Evolutionary conservation across 2,329 filamentous ascomycete genomes (phyloP), one percentile per base, ranked within the genome.

Genomic region (Amphichorda felina): DNA sequence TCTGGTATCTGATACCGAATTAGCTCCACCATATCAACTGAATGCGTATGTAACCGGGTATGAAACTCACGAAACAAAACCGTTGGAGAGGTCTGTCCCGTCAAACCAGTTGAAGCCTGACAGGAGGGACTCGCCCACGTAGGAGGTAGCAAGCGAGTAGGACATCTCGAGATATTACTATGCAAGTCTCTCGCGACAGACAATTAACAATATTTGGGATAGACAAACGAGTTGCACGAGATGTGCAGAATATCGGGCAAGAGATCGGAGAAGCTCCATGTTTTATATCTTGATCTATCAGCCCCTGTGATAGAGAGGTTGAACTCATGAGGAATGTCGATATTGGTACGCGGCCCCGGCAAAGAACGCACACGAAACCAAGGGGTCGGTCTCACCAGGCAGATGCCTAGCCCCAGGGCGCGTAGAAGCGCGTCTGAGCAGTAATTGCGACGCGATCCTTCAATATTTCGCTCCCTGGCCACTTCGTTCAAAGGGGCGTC

Each of bases 21-120:
- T 24, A 24, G 21, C 21, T n/a, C n/a, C n/a, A n/a, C n/a, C n/a
- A n/a, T n/a, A 24, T 24, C 6, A 10, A 24, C 10, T 10, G 21
- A 6, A 24, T 24, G 10, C 21, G 10, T 6, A 10, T 24, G 10
- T 6, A 24, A 6, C 10, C 21, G 16, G 8, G 5, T 13, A 49
- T 34, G 56, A 49, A 33, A 69, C 68, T 52, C 75, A 86, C 50
- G 66, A 57, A 18, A 86, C 81, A 46, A 71, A 83, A 30, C 81
- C 82, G 42, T 76, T 56, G 9, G 73, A 84, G 1, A 72, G 77
- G 46, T 87, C 81, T 4, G 43, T 34, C 2, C 57, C 60, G 13
- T 64, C 61, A 40, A 64, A 61, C 53, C 70, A 74, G 42, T 56
- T 60, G 50, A 74, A 74, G 39, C 57, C 57, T 30, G 52, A 56